phyloP scores from a whole-genome alignment of 495 filamentous ascomycete species.

The Lichenothelia convexa region DNA sequence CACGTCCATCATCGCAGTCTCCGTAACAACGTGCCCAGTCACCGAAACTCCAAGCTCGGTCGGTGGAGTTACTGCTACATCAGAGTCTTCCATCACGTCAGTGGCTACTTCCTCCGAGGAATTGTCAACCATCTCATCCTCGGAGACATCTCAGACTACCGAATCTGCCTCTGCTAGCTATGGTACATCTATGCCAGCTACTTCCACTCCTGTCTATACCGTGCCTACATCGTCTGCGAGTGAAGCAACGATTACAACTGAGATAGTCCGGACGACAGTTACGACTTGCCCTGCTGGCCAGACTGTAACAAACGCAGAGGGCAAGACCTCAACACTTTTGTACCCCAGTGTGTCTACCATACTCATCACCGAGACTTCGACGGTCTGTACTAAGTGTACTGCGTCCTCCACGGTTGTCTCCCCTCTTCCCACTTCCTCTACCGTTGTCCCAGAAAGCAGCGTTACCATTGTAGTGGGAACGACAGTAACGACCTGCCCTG shows the following conservation, averaged over 20 bases:
- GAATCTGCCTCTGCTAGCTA: neutral
- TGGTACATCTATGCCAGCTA: constrained; percentile 13
- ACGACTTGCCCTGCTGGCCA: neutral
- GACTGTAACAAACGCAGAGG: constrained; percentile 6
- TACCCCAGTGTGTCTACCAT: constrained; percentile 21
- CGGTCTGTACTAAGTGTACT: constrained; percentile 22
- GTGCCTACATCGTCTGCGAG: constrained; percentile 11
- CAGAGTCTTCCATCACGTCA: neutral
- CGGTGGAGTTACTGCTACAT: neutral
- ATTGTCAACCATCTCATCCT: neutral
- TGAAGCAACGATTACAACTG: constrained; percentile 1
- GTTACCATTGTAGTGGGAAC: neutral
- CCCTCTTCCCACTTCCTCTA: constrained; percentile 5
- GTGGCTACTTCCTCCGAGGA: neutral
- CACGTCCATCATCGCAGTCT: neutral
- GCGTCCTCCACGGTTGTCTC: constrained; percentile 15
- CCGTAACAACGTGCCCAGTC: neutral
- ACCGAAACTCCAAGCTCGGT: neutral
- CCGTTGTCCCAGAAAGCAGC: constrained; percentile 1
- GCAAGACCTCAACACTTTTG: constrained; percentile 3
- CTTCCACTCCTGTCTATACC: constrained; percentile 4
- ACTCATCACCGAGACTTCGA: constrained; percentile 23
- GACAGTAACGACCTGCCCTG: neutral
- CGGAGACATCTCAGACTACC: neutral
- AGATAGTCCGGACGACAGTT: neutral